Base-by-base conservation (phyloP, 768 basidiomycete species). In the Auricularia sp. region DNA sequence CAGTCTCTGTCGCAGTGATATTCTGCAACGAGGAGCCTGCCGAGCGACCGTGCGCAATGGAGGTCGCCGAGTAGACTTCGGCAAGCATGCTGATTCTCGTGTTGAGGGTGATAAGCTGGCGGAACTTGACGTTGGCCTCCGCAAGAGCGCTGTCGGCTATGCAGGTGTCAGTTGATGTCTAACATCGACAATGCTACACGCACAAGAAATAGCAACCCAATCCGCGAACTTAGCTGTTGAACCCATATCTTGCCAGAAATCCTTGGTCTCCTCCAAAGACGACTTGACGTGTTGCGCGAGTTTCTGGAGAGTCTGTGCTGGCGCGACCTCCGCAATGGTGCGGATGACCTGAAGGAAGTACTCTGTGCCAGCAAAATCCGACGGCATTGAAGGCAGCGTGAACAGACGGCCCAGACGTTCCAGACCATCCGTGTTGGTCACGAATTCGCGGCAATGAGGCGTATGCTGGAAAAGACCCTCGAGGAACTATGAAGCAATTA, bases 391-490 rank as follows among this genome's bases (percentile, higher is more conserved):
- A 12, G 94, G 90, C 36, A 95, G 79, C 21, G 84, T 83, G 36
- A 94, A 87, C 51, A 98, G 79, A 68, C 83, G 81, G 67, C 92
- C 86, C 64, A 98, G 77, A 68, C 82, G 79, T 67, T 86, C 78
- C 47, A 98, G 80, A 60, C 91, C 85, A 70, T 94, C 84, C 3
- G 87, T 80, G 66, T 82, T 80, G 59, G 81, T 77, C 66, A 97
- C 84, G 73, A 98, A 98, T 69, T 98, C 96, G 68, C 86, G 86
- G 78, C 91, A 91, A 73, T 98, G 91, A 29, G 86, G 84, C 1
- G 86, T 81, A 71, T 96, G 94, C 70, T 95, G 93, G 78, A 98
- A 95, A 51, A 98, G 81, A 5, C 97, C 95, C 73, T 95, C 93
- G 63, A 95, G 81, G 74, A 97, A 95, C 92, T 95, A 69, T 11